A percentile compares a stretch with the other conserved stretches of the same genome.
phyloP scores from a whole-genome alignment of 805 yeast genomes.

The Metschnikowia reukaufii region DNA sequence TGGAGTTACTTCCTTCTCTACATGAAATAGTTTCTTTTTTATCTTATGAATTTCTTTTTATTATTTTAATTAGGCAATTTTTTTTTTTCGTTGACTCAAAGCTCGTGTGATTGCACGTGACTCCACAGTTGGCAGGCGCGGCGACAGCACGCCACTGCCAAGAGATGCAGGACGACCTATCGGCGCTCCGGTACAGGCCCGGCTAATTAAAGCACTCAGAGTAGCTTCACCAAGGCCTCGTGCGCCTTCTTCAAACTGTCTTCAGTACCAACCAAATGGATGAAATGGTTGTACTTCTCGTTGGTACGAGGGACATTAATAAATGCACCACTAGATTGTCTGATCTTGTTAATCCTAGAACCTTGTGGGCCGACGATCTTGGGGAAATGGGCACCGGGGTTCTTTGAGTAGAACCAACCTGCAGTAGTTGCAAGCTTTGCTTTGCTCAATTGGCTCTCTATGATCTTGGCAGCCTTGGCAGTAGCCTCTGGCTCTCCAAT shows the following conservation, averaged over 20 bases:
- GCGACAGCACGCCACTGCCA: conserved; percentile 1
- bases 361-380: conserved; percentile 79
- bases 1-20: not conserved
- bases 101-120: conserved; percentile 11
- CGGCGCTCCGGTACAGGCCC: not conserved
- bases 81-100: not conserved
- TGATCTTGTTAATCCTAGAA: conserved; percentile 57
- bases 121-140: not conserved
- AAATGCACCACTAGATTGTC: conserved; percentile 56
- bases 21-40: not conserved
- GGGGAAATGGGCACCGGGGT: conserved; percentile 50
- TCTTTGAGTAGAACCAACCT: conserved; percentile 64
- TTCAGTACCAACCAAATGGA: conserved; percentile 60
- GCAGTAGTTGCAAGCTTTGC: conserved; percentile 46
- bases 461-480: conserved; percentile 50
- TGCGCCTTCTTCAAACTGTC: conserved; percentile 46
- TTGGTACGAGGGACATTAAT: conserved; percentile 62
- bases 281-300: conserved; percentile 52
- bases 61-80: not conserved
- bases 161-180: not conserved
- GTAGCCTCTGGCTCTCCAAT: conserved; percentile 52
- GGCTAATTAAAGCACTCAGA: not conserved
- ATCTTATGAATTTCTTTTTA: conserved; percentile 1
- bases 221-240: conserved; percentile 13
- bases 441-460: conserved; percentile 50